Evolutionary conservation across 1,284 basidiomycete genomes (phyloP).

Genomic region (Cryptococcus neoformans): DNA sequence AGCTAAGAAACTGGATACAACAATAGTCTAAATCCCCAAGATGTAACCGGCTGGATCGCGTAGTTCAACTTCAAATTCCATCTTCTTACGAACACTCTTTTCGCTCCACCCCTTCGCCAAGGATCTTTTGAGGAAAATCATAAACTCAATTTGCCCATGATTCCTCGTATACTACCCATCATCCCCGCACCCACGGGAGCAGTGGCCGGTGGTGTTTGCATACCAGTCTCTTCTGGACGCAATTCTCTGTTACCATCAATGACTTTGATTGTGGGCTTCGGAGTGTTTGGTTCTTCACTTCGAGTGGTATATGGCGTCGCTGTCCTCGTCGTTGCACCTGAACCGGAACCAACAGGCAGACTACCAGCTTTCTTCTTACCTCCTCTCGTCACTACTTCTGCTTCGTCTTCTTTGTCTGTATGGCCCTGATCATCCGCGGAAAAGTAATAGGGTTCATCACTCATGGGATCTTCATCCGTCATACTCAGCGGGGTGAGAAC

Average conservation of each 20-base stretch:
- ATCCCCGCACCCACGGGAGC: not conserved
- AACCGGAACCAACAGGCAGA: not conserved
- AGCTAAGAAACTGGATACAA: not conserved
- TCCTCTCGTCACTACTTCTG: not conserved
- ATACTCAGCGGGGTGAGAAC: slow-evolving; percentile 21
- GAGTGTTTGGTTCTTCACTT: not conserved
- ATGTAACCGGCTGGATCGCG: not conserved
- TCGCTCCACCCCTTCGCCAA: not conserved
- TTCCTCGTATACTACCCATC: not conserved
- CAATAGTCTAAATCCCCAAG: not conserved
- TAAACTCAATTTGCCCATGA: not conserved
- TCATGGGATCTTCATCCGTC: slow-evolving; percentile 18
- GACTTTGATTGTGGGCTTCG: not conserved
- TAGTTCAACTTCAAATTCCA: not conserved
- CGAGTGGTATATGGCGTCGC: not conserved
- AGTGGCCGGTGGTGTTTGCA: not conserved
- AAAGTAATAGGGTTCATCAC: not conserved
- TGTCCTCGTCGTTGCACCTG: not conserved
- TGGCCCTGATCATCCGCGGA: not conserved
- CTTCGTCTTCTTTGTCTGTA: not conserved
- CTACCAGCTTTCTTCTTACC: not conserved
- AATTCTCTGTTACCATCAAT: not conserved
- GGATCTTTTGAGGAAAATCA: not conserved
- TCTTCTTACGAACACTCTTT: not conserved
- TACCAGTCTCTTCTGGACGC: not conserved